phyloP scores from a whole-genome alignment of 257 asterid genomes.

The Pogostemon cablin region DNA sequence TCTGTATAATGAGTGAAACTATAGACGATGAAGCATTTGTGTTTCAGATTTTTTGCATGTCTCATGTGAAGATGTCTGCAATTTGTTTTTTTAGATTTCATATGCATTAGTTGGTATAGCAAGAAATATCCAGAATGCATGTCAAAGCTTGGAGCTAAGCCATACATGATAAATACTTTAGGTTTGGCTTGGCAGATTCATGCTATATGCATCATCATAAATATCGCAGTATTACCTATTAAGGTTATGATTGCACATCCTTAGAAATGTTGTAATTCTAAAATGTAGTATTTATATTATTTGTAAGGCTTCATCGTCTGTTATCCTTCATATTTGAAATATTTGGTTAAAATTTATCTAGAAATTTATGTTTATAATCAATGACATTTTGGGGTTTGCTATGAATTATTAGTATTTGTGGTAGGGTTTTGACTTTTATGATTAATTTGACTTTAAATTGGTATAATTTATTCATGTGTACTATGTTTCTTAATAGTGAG shows the following conservation, averaged over 20 bases:
- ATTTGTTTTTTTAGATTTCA: slow-evolving; percentile 54
- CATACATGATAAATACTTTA: slow-evolving; percentile 82
- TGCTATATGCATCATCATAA: slow-evolving; percentile 16
- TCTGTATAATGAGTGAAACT: slow-evolving; percentile 25
- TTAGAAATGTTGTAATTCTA: not conserved
- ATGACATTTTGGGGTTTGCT: too few relatives aligned
- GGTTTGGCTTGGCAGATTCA: slow-evolving; percentile 79
- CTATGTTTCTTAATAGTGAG: too few relatives aligned
- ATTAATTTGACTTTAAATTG: too few relatives aligned
- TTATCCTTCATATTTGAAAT: too few relatives aligned
- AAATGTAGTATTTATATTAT: too few relatives aligned
- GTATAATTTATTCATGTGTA: too few relatives aligned
- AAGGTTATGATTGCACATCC: not conserved
- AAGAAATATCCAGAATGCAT: slow-evolving; percentile 92
- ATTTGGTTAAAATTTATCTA: too few relatives aligned
- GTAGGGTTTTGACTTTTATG: too few relatives aligned
- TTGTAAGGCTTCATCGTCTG: too few relatives aligned
- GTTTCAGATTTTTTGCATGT: slow-evolving; percentile 28
- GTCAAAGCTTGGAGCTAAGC: slow-evolving; percentile 87
- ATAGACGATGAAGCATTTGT: slow-evolving; percentile 47
- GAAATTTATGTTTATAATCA: too few relatives aligned
- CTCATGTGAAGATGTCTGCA: not conserved
- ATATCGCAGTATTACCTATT: not conserved
- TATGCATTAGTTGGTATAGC: slow-evolving; percentile 89
- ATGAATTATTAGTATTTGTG: too few relatives aligned